Base-by-base conservation (phyloP, 306 rosid genomes). In the Ceratonia siliqua region DNA sequence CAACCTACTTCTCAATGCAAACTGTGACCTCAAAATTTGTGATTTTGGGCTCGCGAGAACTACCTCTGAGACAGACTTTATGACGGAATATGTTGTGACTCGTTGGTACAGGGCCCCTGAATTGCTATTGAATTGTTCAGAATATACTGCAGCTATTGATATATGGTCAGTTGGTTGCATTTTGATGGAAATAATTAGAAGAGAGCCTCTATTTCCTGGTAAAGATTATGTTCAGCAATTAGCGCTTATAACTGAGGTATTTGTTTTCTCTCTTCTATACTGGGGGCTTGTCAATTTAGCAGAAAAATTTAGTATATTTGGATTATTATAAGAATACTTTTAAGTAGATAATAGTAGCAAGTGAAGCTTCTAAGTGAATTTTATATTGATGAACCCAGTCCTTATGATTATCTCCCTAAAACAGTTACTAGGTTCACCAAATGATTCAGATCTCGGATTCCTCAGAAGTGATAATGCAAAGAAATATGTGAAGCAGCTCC, bases 401-500 rank as follows among this genome's bases (percentile, higher is more conserved):
- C 68, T 80, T 8, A 56, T n/a, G n/a, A 6, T 73, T 33, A 12
- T 79, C 55, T 63, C 41, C 18, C 46, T 62, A 27, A 65, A 82
- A 75, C 85, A 94, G 97, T 82, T 94, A 30, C 52, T 94, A 72
- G 97, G 98, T 82, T 94, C 97, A 45, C 98, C 97, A 14, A 84
- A 85, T 48, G 97, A 94, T 72, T 86, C 90, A 21, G 91, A 94
- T 78, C 97, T 94, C 50, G 97, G 97, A 74, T 94, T 94, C 76
- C 84, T 94, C 15, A 79, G 98, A 84, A 94, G 98, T 72, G 98
- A 90, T 73, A 88, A 91, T 82, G 98, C 98, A 63, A 86, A 82
- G 84, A 94, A 90, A 81, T 94, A 94, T 80, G 92, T 94, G 38
- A 91, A 90, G 83, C 97, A 94, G 87, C 97, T 91, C 49, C 97